A percentile compares a stretch with the other conserved stretches of the same genome.
Evolutionary conservation across 352 stramenopile genomes (phyloP).

Genomic region (Phytophthora ramorum): DNA sequence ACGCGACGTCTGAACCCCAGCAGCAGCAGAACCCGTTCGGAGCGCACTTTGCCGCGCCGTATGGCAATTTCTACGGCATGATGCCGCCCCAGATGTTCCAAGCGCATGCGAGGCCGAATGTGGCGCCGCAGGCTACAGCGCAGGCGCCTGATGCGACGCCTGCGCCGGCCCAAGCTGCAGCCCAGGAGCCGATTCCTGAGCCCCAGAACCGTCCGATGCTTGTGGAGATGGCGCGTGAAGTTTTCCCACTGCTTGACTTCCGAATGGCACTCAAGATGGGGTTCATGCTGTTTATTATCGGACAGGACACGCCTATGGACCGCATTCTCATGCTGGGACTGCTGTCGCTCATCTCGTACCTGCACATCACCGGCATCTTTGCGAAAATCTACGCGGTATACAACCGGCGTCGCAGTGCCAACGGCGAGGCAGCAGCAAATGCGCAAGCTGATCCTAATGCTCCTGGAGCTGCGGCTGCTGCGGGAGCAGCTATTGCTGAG

Average conservation of each 20-base stretch:
- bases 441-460: slow-evolving; percentile 22
- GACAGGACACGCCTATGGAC: slow-evolving; percentile 81
- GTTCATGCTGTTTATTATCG: slow-evolving; percentile 91
- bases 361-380: slow-evolving; percentile 88
- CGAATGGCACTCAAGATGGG: slow-evolving; percentile 86
- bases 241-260: slow-evolving; percentile 72
- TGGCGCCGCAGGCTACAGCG: slow-evolving; percentile 1
- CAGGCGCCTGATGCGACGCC: slow-evolving; percentile 11
- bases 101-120: slow-evolving; percentile 14
- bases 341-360: slow-evolving; percentile 77
- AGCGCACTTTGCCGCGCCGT: slow-evolving; percentile 32
- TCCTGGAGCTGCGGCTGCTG: slow-evolving; percentile 26
- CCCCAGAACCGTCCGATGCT: slow-evolving; percentile 33
- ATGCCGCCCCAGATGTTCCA: slow-evolving; percentile 43
- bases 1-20: slow-evolving; percentile 1
- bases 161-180: slow-evolving; percentile 11
- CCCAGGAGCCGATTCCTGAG: slow-evolving; percentile 18
- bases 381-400: slow-evolving; percentile 83
- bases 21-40: slow-evolving; percentile 24
- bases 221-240: slow-evolving; percentile 60
- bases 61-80: slow-evolving; percentile 44
- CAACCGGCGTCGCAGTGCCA: slow-evolving; percentile 40
- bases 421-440: slow-evolving; percentile 26
- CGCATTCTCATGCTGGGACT: slow-evolving; percentile 77
- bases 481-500: slow-evolving; percentile 23